Base-by-base conservation (phyloP, 1,284 basidiomycete genomes). In the Vanrija pseudolonga region DNA sequence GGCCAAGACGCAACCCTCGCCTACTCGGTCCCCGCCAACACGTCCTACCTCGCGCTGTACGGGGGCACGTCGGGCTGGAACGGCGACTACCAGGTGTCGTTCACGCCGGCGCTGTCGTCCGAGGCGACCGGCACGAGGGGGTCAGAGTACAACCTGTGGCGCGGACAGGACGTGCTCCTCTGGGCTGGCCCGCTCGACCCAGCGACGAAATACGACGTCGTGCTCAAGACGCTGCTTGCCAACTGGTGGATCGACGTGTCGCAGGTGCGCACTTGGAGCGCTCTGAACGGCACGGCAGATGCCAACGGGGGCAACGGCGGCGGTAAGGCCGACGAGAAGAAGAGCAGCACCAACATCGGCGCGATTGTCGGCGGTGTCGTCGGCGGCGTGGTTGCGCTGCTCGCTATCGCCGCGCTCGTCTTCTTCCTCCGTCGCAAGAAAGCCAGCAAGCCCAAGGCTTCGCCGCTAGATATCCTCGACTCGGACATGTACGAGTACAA, bases 241-340 rank as follows among this genome's bases (percentile, higher is more conserved):
- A 26, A 38, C 22, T 47, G 46, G 46, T 47, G 46, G 46, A 47
- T 39, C 37, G 46, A 47, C 37, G 46, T 47, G 15, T 39, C 37
- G 11, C 38, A 39, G 37, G 37, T 47, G 32, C 36, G 22, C 32
- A n/a, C 19, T 3, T 47, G 46, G 46, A 18, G 22, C 3, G 46
- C 37, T 2, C 46, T 47, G 15, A 17, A 47, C n/a, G 37, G 17
- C 4, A 19, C 22, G 7, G 3, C 22, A 4, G 19, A n/a, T 20
- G 20, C 18, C 36, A 39, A 23, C 46, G 7, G 11, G 19, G 20
- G n/a, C n/a, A n/a, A n/a, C n/a, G 7, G 3, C 45, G 45, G 19
- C 44, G n/a, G 17, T 4, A 45, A 17, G 8, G 6, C 3, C 9
- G 17, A 40, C 15, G 20, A 14, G 3, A 47, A 47, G 37, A 39